Evolutionary conservation across 2,329 filamentous ascomycete genomes (phyloP), one percentile per base, ranked within the genome.

Genomic region (Trichocomaceae sp.): DNA sequence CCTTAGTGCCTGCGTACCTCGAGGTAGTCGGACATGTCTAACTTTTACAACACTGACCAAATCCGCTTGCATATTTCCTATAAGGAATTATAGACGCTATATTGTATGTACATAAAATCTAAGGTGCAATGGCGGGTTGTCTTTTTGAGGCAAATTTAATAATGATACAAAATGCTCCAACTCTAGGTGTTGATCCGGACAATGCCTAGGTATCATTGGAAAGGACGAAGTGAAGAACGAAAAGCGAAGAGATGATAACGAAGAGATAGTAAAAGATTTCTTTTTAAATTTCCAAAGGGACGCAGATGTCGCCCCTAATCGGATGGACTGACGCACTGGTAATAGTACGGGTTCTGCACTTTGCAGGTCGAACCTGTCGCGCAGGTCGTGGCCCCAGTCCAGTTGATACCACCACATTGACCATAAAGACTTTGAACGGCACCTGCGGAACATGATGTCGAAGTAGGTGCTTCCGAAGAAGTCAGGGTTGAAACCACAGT

Each of bases 351-450:
- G 55, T 64, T 68, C 42, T 49, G 51, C 22, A 60, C 59, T 8
- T 60, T 64, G 57, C 66, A 69, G 17, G 61, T 68, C 20, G 57
- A 59, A 8, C 60, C 61, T 57, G 58, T 64, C 1, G 54, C 62
- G 54, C 66, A 69, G 6, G 47, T 52, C 2, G 61, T 67, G 20
- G 60, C 55, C 2, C 66, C 66, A 35, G 59, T 66, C 66, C 66
- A 69, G 31, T 59, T 60, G 13, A 17, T 52, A 7, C 66, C 66
- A 44, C 64, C 66, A 48, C 66, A 68, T 59, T 68, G 64, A 10
- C 62, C 62, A 10, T 59, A 61, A 10, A 60, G 47, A 12, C 57
- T 57, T 42, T 60, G 60, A 4, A 54, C 52, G 0, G 55, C 50
- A 35, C 47, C 35, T 7, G 54, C 12, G 29, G 26, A 26, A 7